phyloP scores from a whole-genome alignment of 768 basidiomycete species.

The Imleria badia region DNA sequence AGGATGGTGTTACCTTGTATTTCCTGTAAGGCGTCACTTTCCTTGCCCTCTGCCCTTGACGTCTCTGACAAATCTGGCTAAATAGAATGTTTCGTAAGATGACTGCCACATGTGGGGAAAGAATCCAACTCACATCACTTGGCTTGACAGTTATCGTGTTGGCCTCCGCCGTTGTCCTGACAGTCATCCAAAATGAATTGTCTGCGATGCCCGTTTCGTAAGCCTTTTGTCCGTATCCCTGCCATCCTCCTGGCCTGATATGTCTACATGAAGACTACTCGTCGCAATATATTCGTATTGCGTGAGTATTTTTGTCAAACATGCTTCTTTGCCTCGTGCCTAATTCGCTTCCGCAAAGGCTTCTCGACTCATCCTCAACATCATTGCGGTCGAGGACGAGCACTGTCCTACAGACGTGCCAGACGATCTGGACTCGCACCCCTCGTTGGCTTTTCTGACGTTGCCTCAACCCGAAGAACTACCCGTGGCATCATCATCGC shows the following conservation, averaged over 20 bases:
- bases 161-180: slow-evolving; percentile 16
- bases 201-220: slow-evolving; percentile 15
- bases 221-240: neutral
- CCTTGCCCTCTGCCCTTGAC: neutral
- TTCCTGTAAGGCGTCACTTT: slow-evolving; percentile 13
- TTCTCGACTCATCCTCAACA: slow-evolving; percentile 22
- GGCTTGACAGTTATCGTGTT: slow-evolving; percentile 11
- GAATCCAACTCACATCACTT: neutral
- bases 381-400: slow-evolving; percentile 6
- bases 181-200: slow-evolving; percentile 11
- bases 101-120: neutral
- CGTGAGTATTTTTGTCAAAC: slow-evolving; percentile 5
- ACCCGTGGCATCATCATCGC: slow-evolving; percentile 11
- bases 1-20: slow-evolving; percentile 15
- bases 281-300: slow-evolving; percentile 21
- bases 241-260: slow-evolving; percentile 1
- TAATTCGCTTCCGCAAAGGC: slow-evolving; percentile 5
- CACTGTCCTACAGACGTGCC: slow-evolving; percentile 2
- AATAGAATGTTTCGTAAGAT: slow-evolving; percentile 19
- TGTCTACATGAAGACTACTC: slow-evolving; percentile 10
- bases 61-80: neutral
- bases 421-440: slow-evolving; percentile 5
- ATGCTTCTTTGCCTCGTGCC: neutral
- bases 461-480: neutral
- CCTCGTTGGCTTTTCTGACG: neutral